Base-by-base conservation (phyloP, 768 basidiomycete genomes). In the Agaricus subrufescens region DNA sequence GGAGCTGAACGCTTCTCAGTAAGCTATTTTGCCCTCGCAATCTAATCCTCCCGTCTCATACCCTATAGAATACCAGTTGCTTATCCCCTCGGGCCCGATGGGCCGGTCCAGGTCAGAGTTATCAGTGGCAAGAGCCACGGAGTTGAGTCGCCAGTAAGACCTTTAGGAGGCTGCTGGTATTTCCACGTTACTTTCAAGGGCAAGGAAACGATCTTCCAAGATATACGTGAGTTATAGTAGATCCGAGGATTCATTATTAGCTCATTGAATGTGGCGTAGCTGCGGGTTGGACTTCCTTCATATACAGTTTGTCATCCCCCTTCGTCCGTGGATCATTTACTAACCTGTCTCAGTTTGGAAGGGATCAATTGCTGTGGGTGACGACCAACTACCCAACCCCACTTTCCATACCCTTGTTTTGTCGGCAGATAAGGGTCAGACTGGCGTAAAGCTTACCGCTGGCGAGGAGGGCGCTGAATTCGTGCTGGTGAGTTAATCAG, bases 111-210 rank as follows among this genome's bases (percentile, higher is more conserved):
- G 60, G 78, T 97, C 64, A 91, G 83, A 65, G 87, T 98, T 40
- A 91, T 98, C 61, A 93, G 90, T 60, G 96, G 96, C 4, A 87
- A 85, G 67, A 90, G 91, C 57, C 84, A 94, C 61, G 93, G 90
- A 11, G 77, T 85, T 12, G 87, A 88, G 65, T 94, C 92, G 1
- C 94, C 94, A 27, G 94, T 98, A 25, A 76, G 88, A 47, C 92
- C 92, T 0, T 80, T 94, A 0, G 95, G 95, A 11, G 95, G 95
- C 4, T 95, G 94, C 70, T 95, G 92, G 91, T 97, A 84, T 70
- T 86, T 95, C 73, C 91, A 95, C 65, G 71, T 87, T 58, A 83
- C 74, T 56, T 85, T 95, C 67, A 71, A 78, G 27, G 78, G 79
- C 58, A 77, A 82, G 30, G 84, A 81, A 1, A 75, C 67, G 30